Percentiles rank a stretch among this genome's conserved stretches.
These are phyloP conservation scores for Emydomyces testavorans DNA, from an alignment of 2,329 filamentous ascomycete species.

Conservation along the genomic window DNA sequence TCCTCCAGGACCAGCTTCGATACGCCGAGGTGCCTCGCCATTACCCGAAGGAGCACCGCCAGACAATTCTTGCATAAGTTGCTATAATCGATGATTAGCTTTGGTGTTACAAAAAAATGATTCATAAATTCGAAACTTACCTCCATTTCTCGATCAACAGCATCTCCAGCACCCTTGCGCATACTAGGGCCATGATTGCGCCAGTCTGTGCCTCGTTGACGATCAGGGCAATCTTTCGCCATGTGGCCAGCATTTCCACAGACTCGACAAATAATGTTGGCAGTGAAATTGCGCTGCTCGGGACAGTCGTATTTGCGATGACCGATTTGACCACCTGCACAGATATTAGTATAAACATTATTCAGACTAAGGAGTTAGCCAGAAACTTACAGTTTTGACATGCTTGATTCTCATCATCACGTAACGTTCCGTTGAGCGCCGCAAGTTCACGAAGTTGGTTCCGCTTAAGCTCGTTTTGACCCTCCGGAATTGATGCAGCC, in stretches of 20 bases:
- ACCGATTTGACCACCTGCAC: conserved; percentile 74
- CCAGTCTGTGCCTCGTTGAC: conserved; percentile 82
- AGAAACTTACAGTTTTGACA: conserved; percentile 73
- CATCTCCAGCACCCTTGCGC: conserved; percentile 54
- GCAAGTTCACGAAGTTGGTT: conserved; percentile 97
- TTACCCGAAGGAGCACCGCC: conserved; percentile 52
- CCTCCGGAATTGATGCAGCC: conserved; percentile 97
- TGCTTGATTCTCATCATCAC: conserved; percentile 97
- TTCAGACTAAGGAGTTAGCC: conserved; percentile 4
- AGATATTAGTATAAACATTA: conserved; percentile 10
- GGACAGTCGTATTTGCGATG: conserved; percentile 98
- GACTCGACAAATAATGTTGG: conserved; percentile 96
- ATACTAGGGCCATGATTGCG: conserved; percentile 58
- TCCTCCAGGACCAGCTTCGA: conserved; percentile 68
- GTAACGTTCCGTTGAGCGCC: conserved; percentile 94
- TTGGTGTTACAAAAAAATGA: neutral
- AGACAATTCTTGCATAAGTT: conserved; percentile 95
- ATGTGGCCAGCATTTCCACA: conserved; percentile 98
- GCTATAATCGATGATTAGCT: conserved; percentile 42
- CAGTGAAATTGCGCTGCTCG: conserved; percentile 95
- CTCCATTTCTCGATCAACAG: conserved; percentile 88
- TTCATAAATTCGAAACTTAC: conserved; percentile 42
- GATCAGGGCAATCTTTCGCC: conserved; percentile 93
- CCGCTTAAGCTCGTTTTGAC: conserved; percentile 96
- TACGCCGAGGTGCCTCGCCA: conserved; percentile 58